These are phyloP conservation scores for Tuctoria greenei DNA, from an alignment of 176 grass and related monocot species.

Conservation along the genomic window DNA sequence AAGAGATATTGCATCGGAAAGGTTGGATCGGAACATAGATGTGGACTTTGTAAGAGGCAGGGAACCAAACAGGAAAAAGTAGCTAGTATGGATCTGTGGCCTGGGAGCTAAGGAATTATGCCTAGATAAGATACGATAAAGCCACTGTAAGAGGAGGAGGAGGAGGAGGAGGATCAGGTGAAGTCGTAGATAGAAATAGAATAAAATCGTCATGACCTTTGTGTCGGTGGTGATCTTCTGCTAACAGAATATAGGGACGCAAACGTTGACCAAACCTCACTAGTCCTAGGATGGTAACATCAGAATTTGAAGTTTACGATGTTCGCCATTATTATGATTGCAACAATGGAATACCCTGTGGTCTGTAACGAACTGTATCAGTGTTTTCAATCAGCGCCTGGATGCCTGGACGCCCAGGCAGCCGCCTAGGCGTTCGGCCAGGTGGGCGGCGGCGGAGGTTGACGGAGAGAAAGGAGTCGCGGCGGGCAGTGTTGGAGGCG, in stretches of 20 bases:
- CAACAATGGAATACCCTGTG: background rate
- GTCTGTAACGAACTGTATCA: background rate
- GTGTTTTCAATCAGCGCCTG: too few relatives aligned
- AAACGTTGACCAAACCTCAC: background rate
- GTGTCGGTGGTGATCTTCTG: conserved; percentile 9
- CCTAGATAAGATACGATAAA: conserved; percentile 45
- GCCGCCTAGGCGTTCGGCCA: too few relatives aligned
- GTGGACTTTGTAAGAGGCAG: conserved; percentile 37
- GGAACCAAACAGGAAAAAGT: conserved; percentile 33
- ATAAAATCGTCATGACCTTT: conserved; percentile 39
- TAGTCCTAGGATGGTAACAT: background rate
- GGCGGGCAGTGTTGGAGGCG: too few relatives aligned
- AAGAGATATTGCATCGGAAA: conserved; percentile 26
- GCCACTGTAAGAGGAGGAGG: conserved; percentile 34
- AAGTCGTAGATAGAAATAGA: conserved; percentile 30
- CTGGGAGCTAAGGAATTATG: conserved; percentile 47
- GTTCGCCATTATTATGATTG: background rate
- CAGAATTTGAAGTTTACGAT: background rate
- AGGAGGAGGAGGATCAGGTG: too few relatives aligned
- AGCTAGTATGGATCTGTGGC: conserved; percentile 41
- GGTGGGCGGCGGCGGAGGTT: too few relatives aligned
- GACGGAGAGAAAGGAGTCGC: too few relatives aligned
- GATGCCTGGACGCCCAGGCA: too few relatives aligned
- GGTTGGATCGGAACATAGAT: conserved; percentile 28
- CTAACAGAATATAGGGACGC: background rate